These are phyloP conservation scores for Byssochlamys sp. DNA, from an alignment of 2,329 filamentous ascomycete species.

Conservation along the genomic window DNA sequence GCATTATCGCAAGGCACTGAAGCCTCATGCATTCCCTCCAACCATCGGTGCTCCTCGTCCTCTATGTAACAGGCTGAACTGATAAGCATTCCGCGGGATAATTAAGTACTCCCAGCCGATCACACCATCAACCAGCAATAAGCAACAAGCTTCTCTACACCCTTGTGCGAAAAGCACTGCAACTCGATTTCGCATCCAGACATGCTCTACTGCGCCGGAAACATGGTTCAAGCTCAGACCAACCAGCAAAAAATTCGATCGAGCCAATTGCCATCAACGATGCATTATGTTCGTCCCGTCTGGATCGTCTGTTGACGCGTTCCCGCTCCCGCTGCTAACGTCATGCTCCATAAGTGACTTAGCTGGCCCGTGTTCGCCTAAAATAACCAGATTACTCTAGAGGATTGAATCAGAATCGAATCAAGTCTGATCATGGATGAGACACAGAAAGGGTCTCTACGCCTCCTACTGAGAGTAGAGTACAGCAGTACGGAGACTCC, in stretches of 20 bases:
- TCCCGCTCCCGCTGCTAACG: neutral
- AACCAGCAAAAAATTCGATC: neutral
- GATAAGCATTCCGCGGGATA: neutral
- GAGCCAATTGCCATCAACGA: neutral
- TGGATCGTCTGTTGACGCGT: neutral
- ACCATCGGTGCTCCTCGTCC: neutral
- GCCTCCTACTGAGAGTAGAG: too few species aligned
- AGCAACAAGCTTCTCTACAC: neutral
- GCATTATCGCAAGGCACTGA: neutral
- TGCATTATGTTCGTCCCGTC: neutral
- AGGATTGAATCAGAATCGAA: neutral
- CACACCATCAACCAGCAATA: neutral
- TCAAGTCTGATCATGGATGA: neutral
- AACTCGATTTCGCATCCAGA: neutral
- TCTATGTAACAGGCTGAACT: neutral
- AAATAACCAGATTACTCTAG: neutral
- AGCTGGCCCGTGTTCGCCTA: neutral
- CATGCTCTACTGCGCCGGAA: neutral
- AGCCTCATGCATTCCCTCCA: too few species aligned
- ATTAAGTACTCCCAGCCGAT: neutral
- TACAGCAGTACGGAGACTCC: too few species aligned
- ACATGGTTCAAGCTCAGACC: neutral
- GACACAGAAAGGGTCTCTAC: neutral
- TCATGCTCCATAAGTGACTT: neutral
- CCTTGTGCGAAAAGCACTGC: neutral